Base-by-base conservation (phyloP, 176 grass and related monocot species). In the Oropetium thomaeum region DNA sequence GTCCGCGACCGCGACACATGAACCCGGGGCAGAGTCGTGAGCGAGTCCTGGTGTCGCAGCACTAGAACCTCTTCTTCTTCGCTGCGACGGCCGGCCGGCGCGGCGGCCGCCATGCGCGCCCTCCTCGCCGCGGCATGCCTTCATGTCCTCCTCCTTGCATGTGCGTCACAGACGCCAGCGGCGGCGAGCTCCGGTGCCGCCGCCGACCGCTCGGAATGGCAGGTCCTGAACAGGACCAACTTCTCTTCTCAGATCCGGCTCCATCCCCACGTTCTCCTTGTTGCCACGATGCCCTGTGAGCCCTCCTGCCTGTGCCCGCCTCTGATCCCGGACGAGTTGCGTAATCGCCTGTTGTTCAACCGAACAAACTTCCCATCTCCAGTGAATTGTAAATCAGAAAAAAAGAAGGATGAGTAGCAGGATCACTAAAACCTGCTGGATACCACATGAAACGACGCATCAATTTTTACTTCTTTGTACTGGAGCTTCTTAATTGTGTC, bases 231-330 rank as follows among this genome's bases (percentile, higher is more conserved):
- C 41, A 76, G 78, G 83, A 49, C 69, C 34, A 86, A 92, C 69
- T 97, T 93, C 90, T 97, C 94, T 40, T 97, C 90, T 38, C 83
- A 93, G 90, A 97, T 92, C 71, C 95, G 84, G 33, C 75, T 85
- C 41, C 86, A 93, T 65, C 60, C 88, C 48, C 70, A 89, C 67
- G 76, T 88, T 71, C 88, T 97, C 42, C 70, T 97, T 75, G 0
- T 97, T 72, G 81, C 83, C 65, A 97, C 88, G 60, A 78, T 93
- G 69, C 90, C 95, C 40, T 97, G 91, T 97, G 86, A 83, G 91
- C 27, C n/a, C 52, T 59, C 59, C 48, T 19, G n/a, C 23, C 59
- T 8, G 30, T 52, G 23, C 19, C 52, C 35, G 44, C 9, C 71
- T 37, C 31, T 38, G 28, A 22, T 59, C 41, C 42, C 27, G 4